Conservation (phyloP, 2,329 filamentous ascomycete genomes). For the Ceratocystis cubensis region DNA sequence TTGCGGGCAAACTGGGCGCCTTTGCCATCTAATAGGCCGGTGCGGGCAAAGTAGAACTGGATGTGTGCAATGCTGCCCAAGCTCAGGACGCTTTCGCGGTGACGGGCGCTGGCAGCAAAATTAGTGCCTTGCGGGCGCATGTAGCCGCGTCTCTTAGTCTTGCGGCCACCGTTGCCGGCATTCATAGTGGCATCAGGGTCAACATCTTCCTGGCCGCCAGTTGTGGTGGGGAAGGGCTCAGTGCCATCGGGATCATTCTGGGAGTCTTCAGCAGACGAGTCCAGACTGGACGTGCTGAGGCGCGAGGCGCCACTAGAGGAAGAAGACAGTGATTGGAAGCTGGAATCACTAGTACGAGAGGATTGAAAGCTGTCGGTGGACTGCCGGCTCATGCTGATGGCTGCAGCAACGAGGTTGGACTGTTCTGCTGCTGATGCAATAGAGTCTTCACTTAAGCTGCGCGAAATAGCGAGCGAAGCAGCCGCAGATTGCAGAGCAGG, state of each 20-base stretch:
- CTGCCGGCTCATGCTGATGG: constrained; percentile 19
- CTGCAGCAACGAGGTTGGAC: constrained; percentile 30
- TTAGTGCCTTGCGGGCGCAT: constrained; percentile 76
- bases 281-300: not conserved
- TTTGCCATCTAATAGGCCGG: constrained; percentile 84
- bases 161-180: constrained; percentile 5
- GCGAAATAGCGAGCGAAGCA: constrained; percentile 19
- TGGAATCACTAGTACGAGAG: constrained; percentile 12
- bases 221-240: constrained; percentile 29
- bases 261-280: not conserved
- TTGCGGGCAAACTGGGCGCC: constrained; percentile 72
- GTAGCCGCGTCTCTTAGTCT: constrained; percentile 54
- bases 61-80: constrained; percentile 92
- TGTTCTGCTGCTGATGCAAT: constrained; percentile 47
- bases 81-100: constrained; percentile 89
- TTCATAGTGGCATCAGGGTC: constrained; percentile 5
- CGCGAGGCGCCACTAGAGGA: not conserved
- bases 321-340: constrained; percentile 7
- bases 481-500: constrained; percentile 20
- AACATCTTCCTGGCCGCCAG: constrained; percentile 37
- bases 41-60: constrained; percentile 96
- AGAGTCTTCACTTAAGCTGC: constrained; percentile 30
- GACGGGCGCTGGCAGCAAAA: constrained; percentile 81
- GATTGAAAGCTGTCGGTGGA: constrained; percentile 20
- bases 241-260: constrained; percentile 5